phyloP scores from a whole-genome alignment of 257 asterid species.

The Cruciata laevipes region DNA sequence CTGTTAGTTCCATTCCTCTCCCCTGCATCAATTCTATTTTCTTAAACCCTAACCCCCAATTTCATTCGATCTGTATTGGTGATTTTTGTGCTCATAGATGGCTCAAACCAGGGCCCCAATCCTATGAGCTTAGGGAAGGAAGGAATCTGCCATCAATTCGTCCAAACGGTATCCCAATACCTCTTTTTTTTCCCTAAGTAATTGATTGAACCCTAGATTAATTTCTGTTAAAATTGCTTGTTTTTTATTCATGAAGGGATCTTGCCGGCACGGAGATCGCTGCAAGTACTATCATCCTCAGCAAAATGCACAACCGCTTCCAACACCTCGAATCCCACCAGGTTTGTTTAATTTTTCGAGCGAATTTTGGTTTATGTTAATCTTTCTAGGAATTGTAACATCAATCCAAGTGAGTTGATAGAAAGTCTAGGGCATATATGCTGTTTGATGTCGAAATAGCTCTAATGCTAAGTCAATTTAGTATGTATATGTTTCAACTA shows the following conservation, averaged over 20 bases:
- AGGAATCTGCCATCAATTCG: constrained; percentile 72
- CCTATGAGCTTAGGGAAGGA: constrained; percentile 40
- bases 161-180: constrained; percentile 54
- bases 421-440: no score
- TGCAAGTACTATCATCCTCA: constrained; percentile 87
- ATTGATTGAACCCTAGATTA: background rate
- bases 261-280: constrained; percentile 76
- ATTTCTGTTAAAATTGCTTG: constrained; percentile 5
- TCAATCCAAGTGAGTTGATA: background rate
- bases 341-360: constrained; percentile 26
- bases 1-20: constrained; percentile 22
- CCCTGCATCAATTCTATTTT: background rate
- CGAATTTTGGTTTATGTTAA: background rate
- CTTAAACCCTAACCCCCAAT: background rate
- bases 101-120: constrained; percentile 31
- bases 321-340: constrained; percentile 35
- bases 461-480: no score
- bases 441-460: no score
- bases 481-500: background rate
- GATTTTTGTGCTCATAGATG: constrained; percentile 10
- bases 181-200: no score
- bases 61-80: background rate
- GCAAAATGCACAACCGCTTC: constrained; percentile 32
- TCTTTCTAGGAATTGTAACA: background rate
- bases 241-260: constrained; percentile 40